A percentile compares a stretch with the other conserved stretches of the same genome.
These are phyloP conservation scores for Silene noctiflora DNA, from an alignment of 179 eudicot species.

Conservation along the genomic window DNA sequence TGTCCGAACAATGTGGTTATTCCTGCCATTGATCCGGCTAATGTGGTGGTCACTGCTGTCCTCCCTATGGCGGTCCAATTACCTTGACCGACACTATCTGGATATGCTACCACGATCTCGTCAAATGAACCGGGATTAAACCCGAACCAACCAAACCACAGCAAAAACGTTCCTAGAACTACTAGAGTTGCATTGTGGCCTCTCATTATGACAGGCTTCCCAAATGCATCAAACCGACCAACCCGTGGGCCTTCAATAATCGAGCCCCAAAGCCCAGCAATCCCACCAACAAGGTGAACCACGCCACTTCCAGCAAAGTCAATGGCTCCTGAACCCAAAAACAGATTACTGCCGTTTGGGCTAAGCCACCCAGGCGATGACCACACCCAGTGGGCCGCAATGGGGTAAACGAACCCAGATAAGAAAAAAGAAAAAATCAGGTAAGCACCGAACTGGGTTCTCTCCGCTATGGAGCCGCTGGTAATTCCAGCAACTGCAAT, in stretches of 20 bases:
- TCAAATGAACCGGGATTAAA: slow-evolving; percentile 31
- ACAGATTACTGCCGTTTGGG: slow-evolving; percentile 13
- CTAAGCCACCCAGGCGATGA: slow-evolving; percentile 30
- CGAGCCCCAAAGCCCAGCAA: slow-evolving; percentile 71
- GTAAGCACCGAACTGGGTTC: slow-evolving; percentile 74
- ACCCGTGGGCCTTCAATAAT: slow-evolving; percentile 66
- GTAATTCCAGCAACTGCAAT: slow-evolving; percentile 81
- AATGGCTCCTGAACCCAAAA: slow-evolving; percentile 64
- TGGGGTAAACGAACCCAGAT: slow-evolving; percentile 46
- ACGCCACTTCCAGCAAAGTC: slow-evolving; percentile 84
- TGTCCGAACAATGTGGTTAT: slow-evolving; percentile 53
- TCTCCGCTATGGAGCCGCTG: slow-evolving; percentile 79
- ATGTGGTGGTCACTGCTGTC: slow-evolving; percentile 64
- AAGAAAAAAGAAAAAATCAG: slow-evolving; percentile 62
- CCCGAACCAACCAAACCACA: slow-evolving; percentile 38
- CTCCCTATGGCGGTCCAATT: slow-evolving; percentile 65
- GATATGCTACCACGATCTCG: slow-evolving; percentile 27
- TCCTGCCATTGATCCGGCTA: slow-evolving; percentile 62
- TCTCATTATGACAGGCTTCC: slow-evolving; percentile 26
- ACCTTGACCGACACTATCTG: slow-evolving; percentile 23
- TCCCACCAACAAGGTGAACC: slow-evolving; percentile 70
- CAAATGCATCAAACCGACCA: slow-evolving; percentile 66
- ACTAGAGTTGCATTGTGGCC: slow-evolving; percentile 36
- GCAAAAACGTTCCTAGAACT: slow-evolving; percentile 29
- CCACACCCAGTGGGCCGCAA: slow-evolving; percentile 38